Conservation (phyloP, 129 eudicot genomes). For the Flaveria ramosissima region DNA sequence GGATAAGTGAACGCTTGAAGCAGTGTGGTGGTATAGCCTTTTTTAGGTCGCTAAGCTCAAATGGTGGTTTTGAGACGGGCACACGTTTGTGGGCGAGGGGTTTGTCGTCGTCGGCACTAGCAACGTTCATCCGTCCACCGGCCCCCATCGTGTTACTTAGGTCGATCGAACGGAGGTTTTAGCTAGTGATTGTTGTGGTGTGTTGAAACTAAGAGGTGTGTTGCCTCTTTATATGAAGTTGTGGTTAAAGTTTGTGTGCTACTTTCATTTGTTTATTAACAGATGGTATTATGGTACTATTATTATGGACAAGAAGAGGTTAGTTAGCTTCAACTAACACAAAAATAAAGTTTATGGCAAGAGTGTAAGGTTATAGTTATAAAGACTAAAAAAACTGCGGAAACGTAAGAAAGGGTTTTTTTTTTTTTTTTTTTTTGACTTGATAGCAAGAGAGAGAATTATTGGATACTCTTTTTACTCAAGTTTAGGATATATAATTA, state of each 20-base stretch:
- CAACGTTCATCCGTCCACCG: conserved; percentile 16
- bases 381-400: neutral
- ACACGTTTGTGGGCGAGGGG: conserved; percentile 21
- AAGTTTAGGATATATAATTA: too few species aligned
- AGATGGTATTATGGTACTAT: neutral
- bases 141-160: conserved; percentile 24
- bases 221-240: conserved; percentile 1
- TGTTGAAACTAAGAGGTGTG: conserved; percentile 11
- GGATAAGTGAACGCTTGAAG: conserved; percentile 36
- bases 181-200: neutral
- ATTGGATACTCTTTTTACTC: too few species aligned
- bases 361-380: neutral
- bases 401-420: too few species aligned
- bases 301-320: neutral
- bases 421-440: neutral
- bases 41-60: conserved; percentile 37
- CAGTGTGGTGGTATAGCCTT: conserved; percentile 44
- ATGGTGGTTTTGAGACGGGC: conserved; percentile 29
- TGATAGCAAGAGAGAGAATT: too few species aligned
- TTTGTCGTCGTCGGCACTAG: neutral
- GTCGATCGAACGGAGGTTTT: neutral
- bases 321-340: neutral
- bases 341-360: neutral
- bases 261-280: neutral
- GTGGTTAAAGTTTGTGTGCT: conserved; percentile 10